Evolutionary conservation across 371 early-diverging fungal species (phyloP).

Genomic region (Lichtheimia ornata): DNA sequence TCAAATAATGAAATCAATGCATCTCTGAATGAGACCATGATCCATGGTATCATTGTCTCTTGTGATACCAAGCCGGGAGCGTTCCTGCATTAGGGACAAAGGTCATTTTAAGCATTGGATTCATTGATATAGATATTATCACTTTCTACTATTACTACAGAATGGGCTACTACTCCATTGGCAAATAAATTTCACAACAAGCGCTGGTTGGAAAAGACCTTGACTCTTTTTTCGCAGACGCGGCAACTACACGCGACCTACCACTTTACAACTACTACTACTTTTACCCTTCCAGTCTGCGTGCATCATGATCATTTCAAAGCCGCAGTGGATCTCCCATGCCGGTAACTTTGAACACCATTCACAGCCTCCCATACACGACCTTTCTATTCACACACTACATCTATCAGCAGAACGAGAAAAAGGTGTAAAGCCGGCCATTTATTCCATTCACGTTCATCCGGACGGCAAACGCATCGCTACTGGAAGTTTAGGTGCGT

Average conservation of each 20-base stretch:
- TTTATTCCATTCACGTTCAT: constrained; percentile 88
- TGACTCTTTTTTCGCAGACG: neutral
- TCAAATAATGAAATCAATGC: too few relatives aligned
- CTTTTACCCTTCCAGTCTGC: neutral
- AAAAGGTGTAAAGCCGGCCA: constrained; percentile 72
- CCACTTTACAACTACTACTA: neutral
- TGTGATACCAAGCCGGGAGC: too few relatives aligned
- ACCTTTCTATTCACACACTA: neutral
- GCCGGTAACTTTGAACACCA: constrained; percentile 10
- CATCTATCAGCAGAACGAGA: constrained; percentile 8
- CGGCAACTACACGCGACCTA: neutral
- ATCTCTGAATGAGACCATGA: too few relatives aligned
- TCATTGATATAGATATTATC: neutral
- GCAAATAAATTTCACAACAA: neutral
- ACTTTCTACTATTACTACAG: neutral
- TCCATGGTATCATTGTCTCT: too few relatives aligned
- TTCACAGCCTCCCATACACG: neutral
- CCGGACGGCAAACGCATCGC: constrained; percentile 83
- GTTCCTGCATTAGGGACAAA: too few relatives aligned
- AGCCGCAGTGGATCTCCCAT: constrained; percentile 28
- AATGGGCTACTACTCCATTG: neutral
- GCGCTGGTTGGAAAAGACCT: too few relatives aligned
- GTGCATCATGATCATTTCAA: constrained; percentile 28
- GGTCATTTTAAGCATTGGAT: too few relatives aligned
- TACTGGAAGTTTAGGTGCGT: constrained; percentile 81